These are phyloP conservation scores for Lolium multiflorum DNA, from an alignment of 176 grass and related monocot species.

Conservation along the genomic window DNA sequence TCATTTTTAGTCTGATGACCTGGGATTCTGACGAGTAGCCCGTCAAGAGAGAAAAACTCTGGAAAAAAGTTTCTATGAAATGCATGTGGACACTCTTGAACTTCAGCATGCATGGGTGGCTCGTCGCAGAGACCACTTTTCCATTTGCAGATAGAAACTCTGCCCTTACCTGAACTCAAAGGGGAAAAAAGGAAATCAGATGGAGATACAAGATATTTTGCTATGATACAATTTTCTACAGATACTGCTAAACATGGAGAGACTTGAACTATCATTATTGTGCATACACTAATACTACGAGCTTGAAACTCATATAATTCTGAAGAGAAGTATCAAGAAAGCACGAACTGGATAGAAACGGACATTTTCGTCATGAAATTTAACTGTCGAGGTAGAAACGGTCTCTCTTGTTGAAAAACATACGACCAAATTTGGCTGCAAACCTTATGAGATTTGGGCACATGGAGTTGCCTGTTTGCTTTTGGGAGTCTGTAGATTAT, in stretches of 20 bases:
- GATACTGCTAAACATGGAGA: background rate
- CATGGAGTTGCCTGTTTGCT: too few species aligned
- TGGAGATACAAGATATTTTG: background rate
- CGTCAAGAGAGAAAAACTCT: slow-evolving; percentile 62
- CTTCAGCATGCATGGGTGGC: slow-evolving; percentile 88
- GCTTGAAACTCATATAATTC: background rate
- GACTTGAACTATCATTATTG: too few species aligned
- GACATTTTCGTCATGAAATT: background rate
- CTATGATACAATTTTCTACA: background rate
- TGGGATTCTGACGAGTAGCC: slow-evolving; percentile 89
- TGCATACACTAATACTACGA: background rate
- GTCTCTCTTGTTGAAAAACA: background rate
- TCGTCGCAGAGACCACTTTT: slow-evolving; percentile 56
- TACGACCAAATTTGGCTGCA: background rate
- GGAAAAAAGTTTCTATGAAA: slow-evolving; percentile 83
- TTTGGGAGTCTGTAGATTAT: too few species aligned
- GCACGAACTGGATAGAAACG: background rate
- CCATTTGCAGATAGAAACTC: slow-evolving; percentile 69
- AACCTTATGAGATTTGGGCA: too few species aligned
- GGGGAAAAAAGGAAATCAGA: background rate
- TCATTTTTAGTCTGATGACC: slow-evolving; percentile 76
- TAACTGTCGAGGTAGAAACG: background rate
- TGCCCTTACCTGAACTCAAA: slow-evolving; percentile 66
- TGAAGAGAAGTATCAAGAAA: slow-evolving; percentile 7
- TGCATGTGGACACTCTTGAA: slow-evolving; percentile 95